Evolutionary conservation across 352 stramenopile genomes (phyloP).

Genomic region (Phytophthora parvispora): DNA sequence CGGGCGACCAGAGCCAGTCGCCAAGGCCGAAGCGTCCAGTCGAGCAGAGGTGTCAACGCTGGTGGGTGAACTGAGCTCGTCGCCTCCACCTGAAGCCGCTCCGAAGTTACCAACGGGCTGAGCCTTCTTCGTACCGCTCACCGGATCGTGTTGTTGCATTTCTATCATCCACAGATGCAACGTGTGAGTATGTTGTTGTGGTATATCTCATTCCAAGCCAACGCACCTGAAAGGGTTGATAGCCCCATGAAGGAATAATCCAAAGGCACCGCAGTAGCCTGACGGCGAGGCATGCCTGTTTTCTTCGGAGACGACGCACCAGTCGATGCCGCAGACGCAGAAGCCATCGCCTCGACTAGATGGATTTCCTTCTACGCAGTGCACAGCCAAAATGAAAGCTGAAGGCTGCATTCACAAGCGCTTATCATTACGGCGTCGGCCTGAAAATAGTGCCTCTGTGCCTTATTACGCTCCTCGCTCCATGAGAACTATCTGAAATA

Average conservation of each 20-base stretch:
- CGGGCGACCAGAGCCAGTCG: neutral
- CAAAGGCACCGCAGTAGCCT: slow-evolving; percentile 38
- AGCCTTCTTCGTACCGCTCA: slow-evolving; percentile 64
- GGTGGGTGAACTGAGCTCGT: slow-evolving; percentile 6
- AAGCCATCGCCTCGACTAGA: slow-evolving; percentile 1
- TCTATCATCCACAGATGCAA: slow-evolving; percentile 31
- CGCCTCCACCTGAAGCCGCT: neutral
- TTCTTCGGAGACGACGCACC: slow-evolving; percentile 13
- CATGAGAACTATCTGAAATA: slow-evolving; percentile 15
- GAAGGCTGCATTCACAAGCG: neutral
- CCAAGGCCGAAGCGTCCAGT: neutral
- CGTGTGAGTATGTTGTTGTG: neutral
- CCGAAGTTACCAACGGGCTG: neutral
- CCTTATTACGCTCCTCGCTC: neutral
- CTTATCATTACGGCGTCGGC: neutral
- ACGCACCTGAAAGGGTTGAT: slow-evolving; percentile 57
- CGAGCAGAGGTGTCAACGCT: neutral
- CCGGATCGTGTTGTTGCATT: slow-evolving; percentile 68
- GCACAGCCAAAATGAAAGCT: neutral
- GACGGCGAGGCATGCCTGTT: slow-evolving; percentile 17
- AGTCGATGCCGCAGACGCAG: neutral
- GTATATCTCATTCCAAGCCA: too few species aligned
- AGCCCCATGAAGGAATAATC: slow-evolving; percentile 86
- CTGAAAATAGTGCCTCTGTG: slow-evolving; percentile 24
- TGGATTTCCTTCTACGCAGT: neutral